These are phyloP conservation scores for Eruca vesicaria DNA, from an alignment of 441 rosid genomes.

Conservation along the genomic window DNA sequence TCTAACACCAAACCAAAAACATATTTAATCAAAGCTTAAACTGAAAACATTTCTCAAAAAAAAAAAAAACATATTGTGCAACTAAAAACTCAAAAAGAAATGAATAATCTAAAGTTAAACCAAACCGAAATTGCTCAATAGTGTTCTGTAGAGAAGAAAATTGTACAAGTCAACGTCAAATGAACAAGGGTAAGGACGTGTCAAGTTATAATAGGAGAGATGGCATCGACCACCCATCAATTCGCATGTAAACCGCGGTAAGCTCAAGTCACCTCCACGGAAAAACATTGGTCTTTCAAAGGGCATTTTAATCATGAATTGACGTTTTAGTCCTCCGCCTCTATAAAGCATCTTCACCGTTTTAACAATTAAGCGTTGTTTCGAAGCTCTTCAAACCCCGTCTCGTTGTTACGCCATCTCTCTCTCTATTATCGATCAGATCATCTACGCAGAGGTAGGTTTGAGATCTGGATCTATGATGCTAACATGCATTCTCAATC, in stretches of 20 bases:
- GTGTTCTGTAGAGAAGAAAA: background rate
- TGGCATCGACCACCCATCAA: constrained; percentile 17
- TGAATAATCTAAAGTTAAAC: background rate
- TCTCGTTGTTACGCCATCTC: background rate
- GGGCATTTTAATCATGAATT: background rate
- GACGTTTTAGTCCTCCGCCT: background rate
- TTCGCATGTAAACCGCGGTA: background rate
- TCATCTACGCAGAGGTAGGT: background rate
- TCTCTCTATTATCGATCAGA: background rate
- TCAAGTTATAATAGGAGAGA: background rate
- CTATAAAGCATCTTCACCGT: background rate
- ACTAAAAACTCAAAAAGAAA: background rate
- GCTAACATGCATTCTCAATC: no score
- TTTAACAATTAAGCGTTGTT: background rate
- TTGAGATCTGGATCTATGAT: background rate
- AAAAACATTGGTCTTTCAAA: background rate
- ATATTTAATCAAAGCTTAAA: background rate
- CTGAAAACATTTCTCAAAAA: no score
- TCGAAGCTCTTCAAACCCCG: background rate
- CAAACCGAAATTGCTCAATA: background rate
- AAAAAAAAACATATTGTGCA: background rate
- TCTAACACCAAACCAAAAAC: background rate
- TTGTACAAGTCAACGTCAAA: background rate
- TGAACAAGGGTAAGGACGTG: background rate
- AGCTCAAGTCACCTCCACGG: background rate